A percentile compares a stretch with the other conserved stretches of the same genome.
Evolutionary conservation across 345 rosid species (phyloP).

Genomic region (Eucalyptus tenuipes): DNA sequence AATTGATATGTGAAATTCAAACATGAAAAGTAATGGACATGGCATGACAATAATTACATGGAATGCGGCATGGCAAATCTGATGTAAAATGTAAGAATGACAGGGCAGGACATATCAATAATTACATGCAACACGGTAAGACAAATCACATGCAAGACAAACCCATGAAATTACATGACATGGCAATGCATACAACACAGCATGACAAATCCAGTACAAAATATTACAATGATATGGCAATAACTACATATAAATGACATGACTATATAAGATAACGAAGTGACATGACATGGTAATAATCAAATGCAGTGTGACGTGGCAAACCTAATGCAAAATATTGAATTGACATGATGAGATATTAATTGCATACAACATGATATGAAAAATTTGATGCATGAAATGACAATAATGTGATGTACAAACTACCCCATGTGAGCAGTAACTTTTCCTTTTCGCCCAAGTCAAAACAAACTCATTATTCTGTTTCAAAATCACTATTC

Average conservation of each 20-base stretch:
- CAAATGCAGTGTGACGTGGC: not conserved
- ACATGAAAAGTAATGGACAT: not conserved
- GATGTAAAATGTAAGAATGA: not conserved
- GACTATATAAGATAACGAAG: not conserved
- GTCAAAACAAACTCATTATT: no score
- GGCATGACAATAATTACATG: not conserved
- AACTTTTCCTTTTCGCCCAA: not conserved
- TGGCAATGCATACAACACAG: not conserved
- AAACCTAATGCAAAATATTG: not conserved
- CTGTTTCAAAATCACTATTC: not conserved
- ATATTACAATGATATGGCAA: not conserved
- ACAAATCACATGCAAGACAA: not conserved
- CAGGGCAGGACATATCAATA: not conserved
- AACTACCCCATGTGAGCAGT: not conserved
- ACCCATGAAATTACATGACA: not conserved
- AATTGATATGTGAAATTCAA: not conserved
- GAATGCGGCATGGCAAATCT: not conserved
- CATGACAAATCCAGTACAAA: not conserved
- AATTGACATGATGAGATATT: not conserved
- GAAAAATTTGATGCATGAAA: not conserved
- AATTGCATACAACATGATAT: not conserved
- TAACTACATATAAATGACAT: not conserved
- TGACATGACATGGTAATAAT: not conserved
- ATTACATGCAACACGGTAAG: not conserved
- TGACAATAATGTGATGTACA: not conserved